Percentiles rank a stretch among this genome's conserved stretches.
These are phyloP conservation scores for Marsdenia floribunda DNA, from an alignment of 257 asterid genomes.

Conservation along the genomic window DNA sequence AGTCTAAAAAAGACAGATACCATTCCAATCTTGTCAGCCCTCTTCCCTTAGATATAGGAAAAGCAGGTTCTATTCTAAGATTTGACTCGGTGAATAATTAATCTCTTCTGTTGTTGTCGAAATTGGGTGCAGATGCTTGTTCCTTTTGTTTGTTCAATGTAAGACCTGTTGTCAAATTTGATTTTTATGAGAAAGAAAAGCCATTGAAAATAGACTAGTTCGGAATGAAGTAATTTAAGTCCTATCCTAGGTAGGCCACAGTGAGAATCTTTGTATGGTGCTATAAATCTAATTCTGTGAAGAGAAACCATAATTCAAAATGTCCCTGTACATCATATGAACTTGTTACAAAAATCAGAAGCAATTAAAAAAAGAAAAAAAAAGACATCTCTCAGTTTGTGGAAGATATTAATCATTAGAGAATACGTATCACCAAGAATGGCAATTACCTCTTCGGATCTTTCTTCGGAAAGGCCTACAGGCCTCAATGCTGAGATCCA, in stretches of 20 bases:
- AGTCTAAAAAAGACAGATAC: no score
- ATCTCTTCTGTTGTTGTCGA: neutral
- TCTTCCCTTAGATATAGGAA: no score
- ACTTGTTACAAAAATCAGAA: constrained; percentile 17
- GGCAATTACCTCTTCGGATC: constrained; percentile 49
- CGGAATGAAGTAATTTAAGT: neutral
- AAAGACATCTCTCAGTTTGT: neutral
- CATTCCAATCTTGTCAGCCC: neutral
- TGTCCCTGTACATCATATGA: constrained; percentile 14
- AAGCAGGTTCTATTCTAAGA: neutral
- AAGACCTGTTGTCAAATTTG: no score
- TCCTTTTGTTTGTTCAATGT: no score
- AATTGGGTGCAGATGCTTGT: neutral
- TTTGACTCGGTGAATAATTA: neutral
- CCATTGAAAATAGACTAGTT: neutral
- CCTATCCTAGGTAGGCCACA: neutral
- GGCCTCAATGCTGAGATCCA: constrained; percentile 88
- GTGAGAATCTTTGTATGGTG: neutral
- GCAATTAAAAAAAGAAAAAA: neutral
- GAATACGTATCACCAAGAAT: constrained; percentile 56
- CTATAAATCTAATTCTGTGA: neutral
- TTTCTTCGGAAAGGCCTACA: constrained; percentile 75
- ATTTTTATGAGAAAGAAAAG: no score
- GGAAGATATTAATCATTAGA: neutral
- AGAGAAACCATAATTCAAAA: constrained; percentile 1